phyloP scores from a whole-genome alignment of 83 land plant genomes.

The Larix sibirica region DNA sequence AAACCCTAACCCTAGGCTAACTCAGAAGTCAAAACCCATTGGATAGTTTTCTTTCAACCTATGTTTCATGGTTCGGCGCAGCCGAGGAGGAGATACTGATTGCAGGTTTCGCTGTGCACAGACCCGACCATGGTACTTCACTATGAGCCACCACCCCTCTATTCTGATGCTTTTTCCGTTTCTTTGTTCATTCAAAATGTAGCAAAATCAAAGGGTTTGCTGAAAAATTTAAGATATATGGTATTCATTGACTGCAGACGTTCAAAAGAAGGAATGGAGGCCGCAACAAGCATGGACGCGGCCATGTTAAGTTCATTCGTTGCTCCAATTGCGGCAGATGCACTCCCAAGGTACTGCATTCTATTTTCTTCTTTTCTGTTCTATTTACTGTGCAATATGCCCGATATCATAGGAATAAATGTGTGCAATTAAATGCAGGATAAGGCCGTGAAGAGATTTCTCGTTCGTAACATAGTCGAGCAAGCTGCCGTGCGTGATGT shows the following conservation, averaged over 20 bases:
- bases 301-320: constrained; percentile 66
- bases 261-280: constrained; percentile 79
- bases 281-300: constrained; percentile 86
- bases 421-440: constrained; percentile 32
- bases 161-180: too few species aligned
- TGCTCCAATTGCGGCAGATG: constrained; percentile 76
- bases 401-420: background rate
- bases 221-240: too few species aligned
- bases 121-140: too few species aligned
- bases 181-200: too few species aligned
- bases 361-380: background rate
- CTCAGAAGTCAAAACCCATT: too few species aligned
- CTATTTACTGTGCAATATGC: background rate
- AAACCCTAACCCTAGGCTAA: too few species aligned
- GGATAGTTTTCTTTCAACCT: too few species aligned
- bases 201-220: too few species aligned
- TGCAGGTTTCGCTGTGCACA: too few species aligned
- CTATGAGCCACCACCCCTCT: too few species aligned
- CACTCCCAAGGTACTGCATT: constrained; percentile 55
- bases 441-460: constrained; percentile 73
- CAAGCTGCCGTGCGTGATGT: constrained; percentile 88
- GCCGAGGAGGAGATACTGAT: too few species aligned
- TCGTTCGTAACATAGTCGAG: constrained; percentile 77
- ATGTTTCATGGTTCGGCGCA: too few species aligned
- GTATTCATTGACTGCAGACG: constrained; percentile 22